Conservation (phyloP, 164 flowering plant species). For the Tetracentron sinense region DNA sequence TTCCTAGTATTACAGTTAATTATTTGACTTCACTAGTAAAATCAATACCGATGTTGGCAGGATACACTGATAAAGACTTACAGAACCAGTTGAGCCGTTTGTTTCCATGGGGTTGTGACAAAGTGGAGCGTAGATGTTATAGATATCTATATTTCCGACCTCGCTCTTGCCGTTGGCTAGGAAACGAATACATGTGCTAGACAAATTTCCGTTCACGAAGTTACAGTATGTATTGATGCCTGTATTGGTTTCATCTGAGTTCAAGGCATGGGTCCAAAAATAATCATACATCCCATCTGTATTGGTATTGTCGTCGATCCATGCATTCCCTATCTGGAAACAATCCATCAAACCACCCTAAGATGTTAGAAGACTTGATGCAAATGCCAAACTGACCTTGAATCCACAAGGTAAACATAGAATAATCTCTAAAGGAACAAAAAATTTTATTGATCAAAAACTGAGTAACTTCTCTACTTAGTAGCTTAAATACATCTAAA, state of each 20-base stretch:
- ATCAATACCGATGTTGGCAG: not conserved
- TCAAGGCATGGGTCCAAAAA: constrained; percentile 28
- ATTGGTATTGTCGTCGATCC: constrained; percentile 16
- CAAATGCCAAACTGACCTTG: no score
- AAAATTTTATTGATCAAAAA: no score
- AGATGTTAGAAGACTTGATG: not conserved
- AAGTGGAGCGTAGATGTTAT: constrained; percentile 33
- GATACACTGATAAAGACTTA: constrained; percentile 4
- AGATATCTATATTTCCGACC: constrained; percentile 13
- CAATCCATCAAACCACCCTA: not conserved
- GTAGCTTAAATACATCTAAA: not conserved
- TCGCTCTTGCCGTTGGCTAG: not conserved
- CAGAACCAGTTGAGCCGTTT: constrained; percentile 14
- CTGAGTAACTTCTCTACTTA: no score
- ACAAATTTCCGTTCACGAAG: not conserved
- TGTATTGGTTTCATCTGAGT: constrained; percentile 23
- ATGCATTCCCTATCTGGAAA: constrained; percentile 36
- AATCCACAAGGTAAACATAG: no score
- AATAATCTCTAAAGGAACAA: no score
- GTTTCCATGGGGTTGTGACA: constrained; percentile 4
- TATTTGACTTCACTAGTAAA: no score
- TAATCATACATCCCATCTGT: constrained; percentile 20
- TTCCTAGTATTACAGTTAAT: no score
- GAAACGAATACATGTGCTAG: not conserved
- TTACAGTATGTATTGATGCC: constrained; percentile 15